Base-by-base conservation (phyloP, 148 eudicot genomes). In the Rhododendron henanense region DNA sequence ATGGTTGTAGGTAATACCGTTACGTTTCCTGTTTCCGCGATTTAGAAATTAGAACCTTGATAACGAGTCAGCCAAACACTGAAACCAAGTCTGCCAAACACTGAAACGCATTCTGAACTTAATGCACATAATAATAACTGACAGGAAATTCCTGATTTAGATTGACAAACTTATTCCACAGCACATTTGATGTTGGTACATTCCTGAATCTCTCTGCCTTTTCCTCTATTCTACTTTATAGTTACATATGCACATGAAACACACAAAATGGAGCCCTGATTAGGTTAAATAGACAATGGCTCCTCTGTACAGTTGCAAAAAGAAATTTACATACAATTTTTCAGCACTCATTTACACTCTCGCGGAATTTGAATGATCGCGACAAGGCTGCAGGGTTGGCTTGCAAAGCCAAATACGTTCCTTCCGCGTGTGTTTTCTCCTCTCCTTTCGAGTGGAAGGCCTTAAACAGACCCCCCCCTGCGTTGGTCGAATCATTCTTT, bases 361-460 rank as follows among this genome's bases (percentile, higher is more conserved):
- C 99, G 3, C 87, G 97, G 90, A 92, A 95, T 69, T 91, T 85
- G 51, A 89, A 81, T 37, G 99, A 93, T 86, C 99, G 87, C 11
- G 94, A 93, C 78, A 92, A 79, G 47, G 98, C 99, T 76, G 97
- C 98, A 69, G 98, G 98, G 87, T 97, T 97, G 15, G 97, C 91
- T 84, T 93, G 94, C 84, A 92, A 86, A 55, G 83, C 92, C 63
- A 83, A 76, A 14, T 92, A 85, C 10, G 87, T 88, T 14, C 85
- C 91, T 50, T 19, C 65, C 59, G 35, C 67, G 2, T 82, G 47
- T 28, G 69, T 78, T 51, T 33, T 87, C 33, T 81, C 82, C 6
- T 86, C 84, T 45, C 80, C 90, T 63, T 90, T 90, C 3, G 84
- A 37, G 61, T 84, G 89, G 23, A 87, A 74, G 6, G 87, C 91